Evolutionary conservation across 2,329 filamentous ascomycete species (phyloP), one percentile per base, ranked within the genome.

Genomic region (Apiospora koreana): DNA sequence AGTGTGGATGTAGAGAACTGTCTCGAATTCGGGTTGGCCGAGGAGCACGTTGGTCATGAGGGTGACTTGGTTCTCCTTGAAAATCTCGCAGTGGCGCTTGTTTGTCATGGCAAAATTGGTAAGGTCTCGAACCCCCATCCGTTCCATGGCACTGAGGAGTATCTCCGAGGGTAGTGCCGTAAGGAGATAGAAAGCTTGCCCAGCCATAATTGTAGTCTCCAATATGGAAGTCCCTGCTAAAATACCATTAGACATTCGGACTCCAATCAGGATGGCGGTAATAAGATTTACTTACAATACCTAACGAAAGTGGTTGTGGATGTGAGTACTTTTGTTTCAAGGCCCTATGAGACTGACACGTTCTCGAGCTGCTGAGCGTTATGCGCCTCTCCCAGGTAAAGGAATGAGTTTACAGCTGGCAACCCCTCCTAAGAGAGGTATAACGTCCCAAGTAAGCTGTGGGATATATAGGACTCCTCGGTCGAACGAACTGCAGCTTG

Each of bases 1-100:
- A 14, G 83, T 86, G 69, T 84, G 82, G 23, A 86, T 75, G 70
- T 84, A 83, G 23, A 88, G 79, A 14, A 89, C 79, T 21, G 82
- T 81, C 23, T 84, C 80, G 43, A 86, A 79, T 1, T 79, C 78
- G 80, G 87, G 71, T 78, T 81, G 70, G 83, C 77, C 77, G 64
- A 76, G 73, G 6, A 87, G 76, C 46, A 86, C 79, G 4, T 79
- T 79, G 16, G 84, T 75, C 65, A 88, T 73, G 28, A 88, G 82
- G 0, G 77, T 75, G 1, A 79, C 73, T 75, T 83, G 84, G 73
- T 84, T 80, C 4, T 76, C 75, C 10, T 77, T 74, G 68, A 86
- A 84, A n/a, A 88, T 79, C 3, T 76, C 72, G 21, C 80, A 76
- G 21, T 87, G 79, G 1, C 76, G 77, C 38, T 78, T 80, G 72